Evolutionary conservation across 768 basidiomycete species (phyloP), one percentile per base, ranked within the genome.

Genomic region (Boletellus sp.): DNA sequence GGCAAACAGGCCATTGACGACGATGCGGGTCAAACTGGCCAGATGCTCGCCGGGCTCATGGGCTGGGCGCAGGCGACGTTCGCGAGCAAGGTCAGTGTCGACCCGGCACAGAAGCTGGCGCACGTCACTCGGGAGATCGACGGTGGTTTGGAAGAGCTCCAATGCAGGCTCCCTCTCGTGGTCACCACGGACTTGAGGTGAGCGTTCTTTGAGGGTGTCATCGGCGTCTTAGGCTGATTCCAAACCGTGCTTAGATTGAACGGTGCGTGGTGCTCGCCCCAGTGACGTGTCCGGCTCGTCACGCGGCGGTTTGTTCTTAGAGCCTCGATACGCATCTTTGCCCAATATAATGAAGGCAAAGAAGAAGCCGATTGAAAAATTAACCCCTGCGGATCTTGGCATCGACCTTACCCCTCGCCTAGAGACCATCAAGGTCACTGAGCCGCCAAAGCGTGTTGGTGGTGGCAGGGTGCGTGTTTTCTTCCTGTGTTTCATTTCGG

Each of bases 301-400:
- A 44, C 19, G 26, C n/a, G 36, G 22, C 13, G 12, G 10, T 51
- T 44, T 35, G 37, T 47, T 47, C 42, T 16, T 62, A 93, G 94
- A 95, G 68, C 95, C 95, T 0, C 87, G 95, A 58, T 99, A 96
- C 63, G 96, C 96, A 0, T 93, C 94, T n/a, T 69, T 99, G 52
- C 92, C 93, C 4, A 94, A 92, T 59, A 95, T 95, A 70, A 95
- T 95, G 91, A 94, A 95, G 70, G 96, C 96, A n/a, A 98, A 97
- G 79, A 99, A 97, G 79, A 99, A 99, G 74, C 85, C 88, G 13
- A 70, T 97, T 37, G 85, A 94, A 70, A 93, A 90, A 63, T 61
- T 96, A 45, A 80, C 80, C 15, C 76, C 92, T 1, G 74, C 76
- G 20, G 92, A 94, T 58, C 82, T 98, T 20, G 83, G 84, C 7